Evolutionary conservation across 805 yeast species (phyloP).

Genomic region (Yarrowia hollandica): DNA sequence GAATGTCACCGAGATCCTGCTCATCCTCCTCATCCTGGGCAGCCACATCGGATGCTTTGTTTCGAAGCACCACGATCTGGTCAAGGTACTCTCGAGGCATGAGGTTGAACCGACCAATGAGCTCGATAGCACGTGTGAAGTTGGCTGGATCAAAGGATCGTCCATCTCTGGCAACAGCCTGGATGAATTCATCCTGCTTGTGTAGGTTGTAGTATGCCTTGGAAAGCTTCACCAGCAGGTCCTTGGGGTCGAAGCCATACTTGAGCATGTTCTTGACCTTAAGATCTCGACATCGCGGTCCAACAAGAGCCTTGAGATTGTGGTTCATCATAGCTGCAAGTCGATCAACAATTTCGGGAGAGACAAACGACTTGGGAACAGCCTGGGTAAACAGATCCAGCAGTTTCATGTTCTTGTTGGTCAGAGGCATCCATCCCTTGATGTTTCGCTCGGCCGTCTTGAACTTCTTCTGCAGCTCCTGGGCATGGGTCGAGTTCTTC

Average conservation of each 20-base stretch:
- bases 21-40: slow-evolving; percentile 58
- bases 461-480: slow-evolving; percentile 60
- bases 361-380: slow-evolving; percentile 81
- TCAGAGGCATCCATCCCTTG: slow-evolving; percentile 74
- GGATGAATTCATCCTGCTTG: slow-evolving; percentile 61
- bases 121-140: slow-evolving; percentile 69
- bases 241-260: slow-evolving; percentile 79
- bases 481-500: slow-evolving; percentile 38
- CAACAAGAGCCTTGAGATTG: slow-evolving; percentile 87
- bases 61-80: slow-evolving; percentile 56
- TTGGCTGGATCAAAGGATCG: slow-evolving; percentile 73
- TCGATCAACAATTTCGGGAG: slow-evolving; percentile 88
- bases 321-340: slow-evolving; percentile 95
- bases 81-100: slow-evolving; percentile 58
- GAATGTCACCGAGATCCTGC: slow-evolving; percentile 88
- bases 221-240: slow-evolving; percentile 64
- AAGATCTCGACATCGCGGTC: slow-evolving; percentile 87
- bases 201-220: slow-evolving; percentile 76
- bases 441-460: slow-evolving; percentile 72
- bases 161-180: slow-evolving; percentile 86
- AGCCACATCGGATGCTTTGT: slow-evolving; percentile 62
- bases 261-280: slow-evolving; percentile 82
- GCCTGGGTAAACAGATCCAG: slow-evolving; percentile 81
- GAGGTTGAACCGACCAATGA: slow-evolving; percentile 56
- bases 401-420: slow-evolving; percentile 77